phyloP scores from a whole-genome alignment of 768 basidiomycete genomes.

The Pleurotus eryngii region DNA sequence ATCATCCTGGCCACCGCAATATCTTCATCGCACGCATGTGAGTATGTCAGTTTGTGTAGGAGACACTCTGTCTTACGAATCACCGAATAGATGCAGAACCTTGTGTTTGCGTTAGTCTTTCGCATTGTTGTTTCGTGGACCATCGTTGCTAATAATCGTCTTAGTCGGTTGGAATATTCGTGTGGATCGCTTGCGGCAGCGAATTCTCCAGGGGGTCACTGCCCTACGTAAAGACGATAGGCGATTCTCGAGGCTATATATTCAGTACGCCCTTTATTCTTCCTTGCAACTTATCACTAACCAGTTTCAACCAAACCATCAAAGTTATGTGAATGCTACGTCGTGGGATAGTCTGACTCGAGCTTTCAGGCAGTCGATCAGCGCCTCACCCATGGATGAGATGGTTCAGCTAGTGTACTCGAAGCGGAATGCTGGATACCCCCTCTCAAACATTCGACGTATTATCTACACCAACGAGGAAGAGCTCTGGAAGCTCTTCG shows the following conservation, averaged over 20 bases:
- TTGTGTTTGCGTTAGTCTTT: no score
- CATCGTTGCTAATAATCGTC: no score
- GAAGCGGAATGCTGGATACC: slow-evolving; percentile 3
- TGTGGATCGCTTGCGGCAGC: slow-evolving; percentile 5
- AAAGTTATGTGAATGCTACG: slow-evolving; percentile 20
- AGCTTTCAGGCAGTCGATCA: slow-evolving; percentile 16
- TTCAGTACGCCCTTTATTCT: slow-evolving; percentile 9
- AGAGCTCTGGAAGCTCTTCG: slow-evolving; percentile 8
- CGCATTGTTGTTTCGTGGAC: no score
- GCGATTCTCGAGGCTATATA: slow-evolving; percentile 10
- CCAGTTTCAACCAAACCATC: no score
- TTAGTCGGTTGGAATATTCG: slow-evolving; percentile 33
- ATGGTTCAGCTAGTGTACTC: slow-evolving; percentile 21
- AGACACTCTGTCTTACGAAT: no score
- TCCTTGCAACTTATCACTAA: no score
- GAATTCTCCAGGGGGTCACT: slow-evolving; percentile 16
- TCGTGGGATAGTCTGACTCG: slow-evolving; percentile 23
- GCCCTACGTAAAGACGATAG: slow-evolving; percentile 14
- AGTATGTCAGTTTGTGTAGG: no score
- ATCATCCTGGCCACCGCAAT: no score
- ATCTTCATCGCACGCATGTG: no score
- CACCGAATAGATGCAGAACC: no score
- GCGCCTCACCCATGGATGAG: slow-evolving; percentile 18
- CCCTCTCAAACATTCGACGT: slow-evolving; percentile 4
- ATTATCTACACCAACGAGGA: no score